phyloP scores from a whole-genome alignment of 345 rosid genomes.

The Arabidopsis arenosa region DNA sequence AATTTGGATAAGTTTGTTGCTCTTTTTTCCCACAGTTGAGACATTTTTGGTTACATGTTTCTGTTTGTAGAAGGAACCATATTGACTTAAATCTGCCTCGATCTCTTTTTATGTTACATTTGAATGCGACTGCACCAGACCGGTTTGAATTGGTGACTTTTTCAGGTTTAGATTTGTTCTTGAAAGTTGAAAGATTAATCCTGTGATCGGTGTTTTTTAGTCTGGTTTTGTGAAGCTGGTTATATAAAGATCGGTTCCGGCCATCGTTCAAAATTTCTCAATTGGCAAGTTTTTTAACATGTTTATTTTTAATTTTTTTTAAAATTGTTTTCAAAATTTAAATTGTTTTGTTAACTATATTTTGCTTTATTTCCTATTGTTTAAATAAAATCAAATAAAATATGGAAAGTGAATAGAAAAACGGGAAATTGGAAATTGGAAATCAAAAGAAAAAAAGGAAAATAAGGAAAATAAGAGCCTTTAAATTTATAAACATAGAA shows the following conservation, averaged over 20 bases:
- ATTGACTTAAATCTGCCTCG: constrained; percentile 13
- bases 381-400: no score
- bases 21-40: constrained; percentile 12
- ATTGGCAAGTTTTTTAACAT: no score
- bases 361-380: no score
- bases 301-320: no score
- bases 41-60: constrained; percentile 8
- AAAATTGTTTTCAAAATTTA: no score
- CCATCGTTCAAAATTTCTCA: no score
- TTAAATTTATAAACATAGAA: no score
- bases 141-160: background rate
- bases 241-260: background rate
- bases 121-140: background rate
- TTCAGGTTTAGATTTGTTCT: background rate
- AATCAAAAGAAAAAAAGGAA: no score
- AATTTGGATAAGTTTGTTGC: constrained; percentile 35
- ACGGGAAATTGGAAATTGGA: no score
- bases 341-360: no score
- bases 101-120: constrained; percentile 15
- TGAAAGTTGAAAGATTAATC: background rate
- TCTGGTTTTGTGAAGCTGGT: background rate
- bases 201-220: background rate
- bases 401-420: no score
- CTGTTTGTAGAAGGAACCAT: background rate
- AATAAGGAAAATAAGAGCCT: no score